A percentile compares a stretch with the other conserved stretches of the same genome.
Evolutionary conservation across 768 basidiomycete species (phyloP).

Genomic region (Chiua virens): DNA sequence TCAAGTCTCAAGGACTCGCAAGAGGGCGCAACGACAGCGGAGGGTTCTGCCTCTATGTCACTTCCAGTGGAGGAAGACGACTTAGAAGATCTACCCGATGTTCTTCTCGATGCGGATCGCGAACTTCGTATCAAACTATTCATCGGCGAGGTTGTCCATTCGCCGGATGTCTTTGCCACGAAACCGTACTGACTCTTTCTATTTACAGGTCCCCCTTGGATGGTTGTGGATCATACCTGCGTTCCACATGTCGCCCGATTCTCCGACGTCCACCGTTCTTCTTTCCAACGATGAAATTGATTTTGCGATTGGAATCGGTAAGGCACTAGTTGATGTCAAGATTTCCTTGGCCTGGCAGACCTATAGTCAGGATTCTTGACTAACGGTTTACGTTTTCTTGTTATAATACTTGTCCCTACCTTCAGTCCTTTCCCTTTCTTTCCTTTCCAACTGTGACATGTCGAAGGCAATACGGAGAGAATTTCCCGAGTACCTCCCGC

Average conservation of each 20-base stretch:
- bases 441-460: no score
- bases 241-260: slow-evolving; percentile 69
- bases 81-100: slow-evolving; percentile 35
- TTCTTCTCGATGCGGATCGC: slow-evolving; percentile 63
- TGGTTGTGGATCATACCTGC: slow-evolving; percentile 88
- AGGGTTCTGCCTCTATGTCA: slow-evolving; percentile 1
- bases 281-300: slow-evolving; percentile 68
- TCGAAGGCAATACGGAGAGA: no score
- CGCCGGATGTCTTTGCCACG: not conserved
- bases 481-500: no score
- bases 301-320: slow-evolving; percentile 75
- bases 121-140: slow-evolving; percentile 74
- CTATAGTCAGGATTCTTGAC: not conserved
- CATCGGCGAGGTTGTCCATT: slow-evolving; percentile 58
- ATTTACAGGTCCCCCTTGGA: slow-evolving; percentile 64
- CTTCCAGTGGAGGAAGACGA: slow-evolving; percentile 5
- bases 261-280: slow-evolving; percentile 34
- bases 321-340: slow-evolving; percentile 62
- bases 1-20: not conserved
- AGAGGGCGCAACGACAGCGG: not conserved
- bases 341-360: slow-evolving; percentile 56
- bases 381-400: no score
- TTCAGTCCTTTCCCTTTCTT: no score
- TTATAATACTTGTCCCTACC: no score
- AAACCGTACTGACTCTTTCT: not conserved